Conservation (phyloP, 139 green algal species). For the Chlamydomonas sp. region DNA sequence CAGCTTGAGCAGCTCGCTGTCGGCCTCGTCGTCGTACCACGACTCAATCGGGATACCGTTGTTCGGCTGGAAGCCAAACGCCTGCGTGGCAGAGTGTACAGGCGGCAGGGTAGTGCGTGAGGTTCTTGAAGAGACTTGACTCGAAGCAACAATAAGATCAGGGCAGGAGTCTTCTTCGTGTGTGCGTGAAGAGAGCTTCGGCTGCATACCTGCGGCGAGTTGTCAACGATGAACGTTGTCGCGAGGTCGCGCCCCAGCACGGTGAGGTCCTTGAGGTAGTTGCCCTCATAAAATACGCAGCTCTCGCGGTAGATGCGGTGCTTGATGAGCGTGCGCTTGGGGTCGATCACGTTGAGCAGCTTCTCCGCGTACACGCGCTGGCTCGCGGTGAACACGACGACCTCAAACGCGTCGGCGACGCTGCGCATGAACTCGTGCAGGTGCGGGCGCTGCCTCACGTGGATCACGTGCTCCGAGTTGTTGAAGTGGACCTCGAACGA, state of each 20-base stretch:
- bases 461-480: conserved; percentile 12
- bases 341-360: conserved; percentile 29
- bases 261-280: conserved; percentile 84
- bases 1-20: conserved; percentile 75
- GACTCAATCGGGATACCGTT: conserved; percentile 53
- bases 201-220: conserved; percentile 74
- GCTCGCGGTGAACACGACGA: conserved; percentile 91
- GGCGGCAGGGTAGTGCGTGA: neutral
- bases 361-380: conserved; percentile 39
- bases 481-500: conserved; percentile 12
- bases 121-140: neutral
- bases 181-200: no score
- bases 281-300: conserved; percentile 88
- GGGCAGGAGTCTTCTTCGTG: no score
- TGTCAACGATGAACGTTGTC: conserved; percentile 88
- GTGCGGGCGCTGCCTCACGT: conserved; percentile 69
- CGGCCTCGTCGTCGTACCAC: conserved; percentile 77
- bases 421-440: conserved; percentile 80
- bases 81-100: no score
- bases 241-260: conserved; percentile 84
- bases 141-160: conserved; percentile 53
- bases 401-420: conserved; percentile 60
- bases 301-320: conserved; percentile 88
- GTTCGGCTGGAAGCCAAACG: conserved; percentile 20
- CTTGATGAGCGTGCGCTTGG: conserved; percentile 49